Base-by-base conservation (phyloP, 768 basidiomycete species). In the Boletus edulis region DNA sequence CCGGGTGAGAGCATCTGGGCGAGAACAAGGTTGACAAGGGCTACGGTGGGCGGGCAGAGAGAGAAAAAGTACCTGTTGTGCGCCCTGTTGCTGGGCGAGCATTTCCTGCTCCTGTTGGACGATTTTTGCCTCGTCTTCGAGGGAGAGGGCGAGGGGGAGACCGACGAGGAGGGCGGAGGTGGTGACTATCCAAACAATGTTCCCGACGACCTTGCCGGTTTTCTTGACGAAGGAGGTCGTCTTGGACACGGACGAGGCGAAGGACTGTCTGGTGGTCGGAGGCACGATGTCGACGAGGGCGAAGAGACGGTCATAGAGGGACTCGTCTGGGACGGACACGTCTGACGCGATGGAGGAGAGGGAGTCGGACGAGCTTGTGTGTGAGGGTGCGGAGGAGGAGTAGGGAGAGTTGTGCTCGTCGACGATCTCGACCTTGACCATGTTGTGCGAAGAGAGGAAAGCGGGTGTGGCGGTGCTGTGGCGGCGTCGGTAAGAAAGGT, bases 211-310 rank as follows among this genome's bases (percentile, higher is more conserved):
- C 74, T 85, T 90, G 46, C 84, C 79, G 8, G 83, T 78, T 55
- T 81, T 82, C 67, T 84, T 88, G 32, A 91, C 50, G 70, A 87
- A 82, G 3, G 81, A 74, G 5, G 84, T 78, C 0, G 91, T 82
- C 46, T 78, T 79, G 27, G 80, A 75, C 52, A 90, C 64, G 49
- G 80, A 81, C 22, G 84, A 76, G 47, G 81, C 72, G 60, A 98
- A 83, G 65, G 75, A 76, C 63, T 90, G 87, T 57, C 97, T 86
- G 38, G 95, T 95, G 10, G 87, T 76, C 22, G 97, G 97, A 8
- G 95, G 89, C 5, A 99, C 85, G 67, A 99, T 98, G 79, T 99
- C 96, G 63, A 89, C 89, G 71, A 99, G 87, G 24, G 96, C 96
- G 55, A 80, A 79, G 66, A 99, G 61, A 55, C 96, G 91, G 77